Evolutionary conservation across 1,284 basidiomycete species (phyloP).

Genomic region (Rhodotorula sp.): DNA sequence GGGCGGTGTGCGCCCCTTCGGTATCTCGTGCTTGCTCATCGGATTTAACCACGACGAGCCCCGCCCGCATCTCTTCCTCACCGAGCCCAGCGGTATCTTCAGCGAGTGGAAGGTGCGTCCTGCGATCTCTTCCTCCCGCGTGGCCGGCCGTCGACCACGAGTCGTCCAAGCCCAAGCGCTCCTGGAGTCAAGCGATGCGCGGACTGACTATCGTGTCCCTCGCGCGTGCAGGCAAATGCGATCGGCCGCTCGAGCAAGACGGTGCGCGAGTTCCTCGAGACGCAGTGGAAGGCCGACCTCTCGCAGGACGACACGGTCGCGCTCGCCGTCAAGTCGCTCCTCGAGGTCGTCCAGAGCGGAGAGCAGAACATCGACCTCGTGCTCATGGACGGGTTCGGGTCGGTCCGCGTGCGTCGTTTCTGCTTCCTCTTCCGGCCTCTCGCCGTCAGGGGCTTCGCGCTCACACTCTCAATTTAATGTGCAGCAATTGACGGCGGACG

Average conservation of each 20-base stretch:
- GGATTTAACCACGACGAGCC: slow-evolving; percentile 95
- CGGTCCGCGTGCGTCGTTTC: slow-evolving; percentile 69
- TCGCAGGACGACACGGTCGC: slow-evolving; percentile 88
- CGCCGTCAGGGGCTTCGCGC: background rate
- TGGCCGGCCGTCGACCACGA: too few species aligned
- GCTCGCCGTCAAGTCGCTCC: slow-evolving; percentile 88
- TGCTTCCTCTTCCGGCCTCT: too few species aligned
- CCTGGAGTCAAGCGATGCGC: too few species aligned
- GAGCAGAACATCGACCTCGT: slow-evolving; percentile 99
- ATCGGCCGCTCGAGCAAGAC: slow-evolving; percentile 98
- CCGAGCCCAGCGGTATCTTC: slow-evolving; percentile 96
- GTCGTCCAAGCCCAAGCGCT: too few species aligned
- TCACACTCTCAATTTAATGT: background rate
- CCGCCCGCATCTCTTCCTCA: slow-evolving; percentile 88
- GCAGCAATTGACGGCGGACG: slow-evolving; percentile 77
- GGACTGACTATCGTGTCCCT: background rate
- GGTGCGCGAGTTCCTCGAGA: slow-evolving; percentile 97
- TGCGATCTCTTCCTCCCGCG: too few species aligned
- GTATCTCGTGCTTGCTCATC: slow-evolving; percentile 93
- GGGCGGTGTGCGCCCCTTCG: slow-evolving; percentile 96
- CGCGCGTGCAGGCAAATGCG: slow-evolving; percentile 74
- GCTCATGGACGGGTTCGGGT: slow-evolving; percentile 90
- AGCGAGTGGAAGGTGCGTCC: slow-evolving; percentile 90
- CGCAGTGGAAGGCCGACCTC: slow-evolving; percentile 94
- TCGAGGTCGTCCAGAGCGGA: slow-evolving; percentile 98